Conservation (phyloP, 768 basidiomycete genomes). For the Russula compacta region DNA sequence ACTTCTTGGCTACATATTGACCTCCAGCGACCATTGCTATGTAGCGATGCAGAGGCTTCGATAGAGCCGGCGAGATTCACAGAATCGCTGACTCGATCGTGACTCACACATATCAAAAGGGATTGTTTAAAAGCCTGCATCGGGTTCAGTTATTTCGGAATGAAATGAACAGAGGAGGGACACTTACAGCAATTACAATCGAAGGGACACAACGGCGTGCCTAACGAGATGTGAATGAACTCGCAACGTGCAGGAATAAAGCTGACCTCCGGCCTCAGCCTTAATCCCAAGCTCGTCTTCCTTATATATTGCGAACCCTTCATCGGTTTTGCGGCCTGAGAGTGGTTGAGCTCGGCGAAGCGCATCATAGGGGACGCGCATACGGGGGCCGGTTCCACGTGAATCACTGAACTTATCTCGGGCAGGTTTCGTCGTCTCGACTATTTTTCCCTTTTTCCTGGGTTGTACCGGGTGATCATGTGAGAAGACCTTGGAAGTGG, state of each 20-base stretch:
- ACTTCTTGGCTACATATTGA: slow-evolving; percentile 26
- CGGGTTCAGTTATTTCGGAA: not conserved
- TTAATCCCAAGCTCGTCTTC: slow-evolving; percentile 73
- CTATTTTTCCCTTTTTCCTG: slow-evolving; percentile 22
- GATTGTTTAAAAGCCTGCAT: slow-evolving; percentile 19
- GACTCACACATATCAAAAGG: not conserved
- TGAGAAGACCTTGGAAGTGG: slow-evolving; percentile 29
- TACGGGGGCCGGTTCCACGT: slow-evolving; percentile 61
- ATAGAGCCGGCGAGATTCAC: slow-evolving; percentile 22
- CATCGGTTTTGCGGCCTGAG: slow-evolving; percentile 67
- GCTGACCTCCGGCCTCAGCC: slow-evolving; percentile 62
- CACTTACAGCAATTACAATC: slow-evolving; percentile 81
- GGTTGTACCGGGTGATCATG: slow-evolving; percentile 1
- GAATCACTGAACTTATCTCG: slow-evolving; percentile 62
- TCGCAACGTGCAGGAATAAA: slow-evolving; percentile 12
- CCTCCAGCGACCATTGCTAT: slow-evolving; percentile 23
- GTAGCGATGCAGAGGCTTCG: slow-evolving; percentile 25
- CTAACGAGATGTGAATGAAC: slow-evolving; percentile 32
- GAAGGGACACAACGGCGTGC: slow-evolving; percentile 79
- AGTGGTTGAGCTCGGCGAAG: slow-evolving; percentile 2
- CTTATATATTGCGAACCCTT: slow-evolving; percentile 72
- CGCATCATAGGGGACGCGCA: slow-evolving; percentile 25
- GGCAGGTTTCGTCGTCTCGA: slow-evolving; percentile 23
- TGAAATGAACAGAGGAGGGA: not conserved
- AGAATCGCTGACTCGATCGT: not conserved